phyloP scores from a whole-genome alignment of 768 basidiomycete genomes.

The Punctularia strigosozonata region DNA sequence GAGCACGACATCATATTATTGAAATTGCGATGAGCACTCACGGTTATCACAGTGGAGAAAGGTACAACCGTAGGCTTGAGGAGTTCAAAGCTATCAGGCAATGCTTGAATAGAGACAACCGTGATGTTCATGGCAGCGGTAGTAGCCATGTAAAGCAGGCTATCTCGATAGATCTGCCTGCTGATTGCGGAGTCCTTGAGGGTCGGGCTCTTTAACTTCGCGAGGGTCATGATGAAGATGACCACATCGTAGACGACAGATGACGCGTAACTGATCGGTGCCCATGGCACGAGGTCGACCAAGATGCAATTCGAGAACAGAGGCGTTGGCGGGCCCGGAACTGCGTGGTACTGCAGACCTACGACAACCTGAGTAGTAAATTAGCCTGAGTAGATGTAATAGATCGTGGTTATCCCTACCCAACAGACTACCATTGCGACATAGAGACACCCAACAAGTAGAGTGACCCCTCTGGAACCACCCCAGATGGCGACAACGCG shows the following conservation, averaged over 20 bases:
- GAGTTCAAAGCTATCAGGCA: constrained; percentile 4
- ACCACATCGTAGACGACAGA: constrained; percentile 19
- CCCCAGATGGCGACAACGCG: constrained; percentile 24
- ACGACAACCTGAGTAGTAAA: constrained; percentile 19
- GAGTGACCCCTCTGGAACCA: constrained; percentile 15
- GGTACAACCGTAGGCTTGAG: constrained; percentile 8
- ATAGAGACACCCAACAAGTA: constrained; percentile 10
- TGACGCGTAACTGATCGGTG: constrained; percentile 21
- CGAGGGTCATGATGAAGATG: constrained; percentile 16
- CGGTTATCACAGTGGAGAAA: constrained; percentile 13
- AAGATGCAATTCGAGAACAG: constrained; percentile 25
- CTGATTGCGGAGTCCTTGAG: constrained; percentile 2
- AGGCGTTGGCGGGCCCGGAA: constrained; percentile 14
- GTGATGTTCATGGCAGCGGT: constrained; percentile 7
- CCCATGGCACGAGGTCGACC: constrained; percentile 19
- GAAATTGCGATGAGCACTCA: too few relatives aligned
- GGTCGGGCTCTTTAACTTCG: constrained; percentile 4
- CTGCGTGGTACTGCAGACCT: constrained; percentile 17
- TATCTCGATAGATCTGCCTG: constrained; percentile 5
- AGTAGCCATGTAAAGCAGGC: constrained; percentile 6
- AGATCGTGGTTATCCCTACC: too few relatives aligned
- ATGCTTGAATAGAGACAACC: constrained; percentile 7
- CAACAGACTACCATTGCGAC: too few relatives aligned
- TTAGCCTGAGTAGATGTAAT: too few relatives aligned
- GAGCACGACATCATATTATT: too few relatives aligned